A percentile compares a stretch with the other conserved stretches of the same genome.
phyloP scores from a whole-genome alignment of 2,329 filamentous ascomycete genomes.

The Cadophora sp. region DNA sequence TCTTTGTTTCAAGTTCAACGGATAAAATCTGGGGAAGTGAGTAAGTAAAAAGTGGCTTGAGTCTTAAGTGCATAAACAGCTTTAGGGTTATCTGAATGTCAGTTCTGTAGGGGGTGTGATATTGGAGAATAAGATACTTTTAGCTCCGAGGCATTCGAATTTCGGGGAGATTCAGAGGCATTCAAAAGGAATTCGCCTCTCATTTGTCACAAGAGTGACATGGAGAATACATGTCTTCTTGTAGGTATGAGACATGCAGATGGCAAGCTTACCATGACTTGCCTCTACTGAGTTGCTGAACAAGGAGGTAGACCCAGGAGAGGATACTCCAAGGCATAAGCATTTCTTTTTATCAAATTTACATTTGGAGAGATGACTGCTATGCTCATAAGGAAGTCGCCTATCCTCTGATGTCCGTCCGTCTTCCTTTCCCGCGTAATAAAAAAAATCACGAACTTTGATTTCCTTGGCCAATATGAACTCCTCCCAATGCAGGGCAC shows the following conservation, averaged over 20 bases:
- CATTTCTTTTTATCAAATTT: constrained; percentile 22
- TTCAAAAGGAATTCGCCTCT: too few species aligned
- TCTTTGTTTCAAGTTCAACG: background rate
- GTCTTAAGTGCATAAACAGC: background rate
- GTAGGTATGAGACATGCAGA: too few species aligned
- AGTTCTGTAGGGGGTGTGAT: too few species aligned
- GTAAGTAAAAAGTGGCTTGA: too few species aligned
- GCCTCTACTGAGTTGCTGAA: too few species aligned
- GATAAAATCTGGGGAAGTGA: background rate
- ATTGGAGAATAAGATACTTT: too few species aligned
- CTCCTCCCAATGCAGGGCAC: constrained; percentile 41
- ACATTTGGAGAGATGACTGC: constrained; percentile 29
- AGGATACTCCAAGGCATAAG: background rate
- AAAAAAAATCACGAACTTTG: constrained; percentile 21
- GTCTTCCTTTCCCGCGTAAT: constrained; percentile 17
- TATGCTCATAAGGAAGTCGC: constrained; percentile 25
- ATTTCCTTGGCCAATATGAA: constrained; percentile 28
- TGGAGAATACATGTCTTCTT: too few species aligned
- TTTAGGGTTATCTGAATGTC: background rate
- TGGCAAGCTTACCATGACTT: too few species aligned
- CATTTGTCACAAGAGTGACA: too few species aligned
- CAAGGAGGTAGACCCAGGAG: background rate
- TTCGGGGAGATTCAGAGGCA: too few species aligned
- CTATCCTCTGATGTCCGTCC: constrained; percentile 1
- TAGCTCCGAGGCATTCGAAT: too few species aligned